Evolutionary conservation across 345 rosid genomes (phyloP).

Genomic region (Barbarea vulgaris): DNA sequence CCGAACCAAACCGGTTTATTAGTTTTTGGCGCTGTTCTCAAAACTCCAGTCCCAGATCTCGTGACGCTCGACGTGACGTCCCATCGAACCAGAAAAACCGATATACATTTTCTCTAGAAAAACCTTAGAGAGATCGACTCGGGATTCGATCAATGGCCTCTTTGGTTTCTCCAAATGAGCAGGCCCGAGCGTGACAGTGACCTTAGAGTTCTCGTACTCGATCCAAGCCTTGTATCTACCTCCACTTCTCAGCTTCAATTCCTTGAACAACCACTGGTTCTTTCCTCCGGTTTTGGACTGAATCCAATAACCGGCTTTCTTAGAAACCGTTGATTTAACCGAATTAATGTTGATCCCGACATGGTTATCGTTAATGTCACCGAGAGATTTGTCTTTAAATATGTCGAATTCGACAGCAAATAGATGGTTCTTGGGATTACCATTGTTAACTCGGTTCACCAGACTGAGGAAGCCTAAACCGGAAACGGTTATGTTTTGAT

Average conservation of each 20-base stretch:
- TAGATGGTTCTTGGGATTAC: conserved; percentile 24
- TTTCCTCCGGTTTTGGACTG: not conserved
- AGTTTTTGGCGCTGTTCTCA: conserved; percentile 11
- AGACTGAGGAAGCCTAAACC: conserved; percentile 38
- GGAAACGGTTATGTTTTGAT: conserved; percentile 8
- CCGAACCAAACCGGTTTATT: not conserved
- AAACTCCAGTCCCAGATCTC: conserved; percentile 23
- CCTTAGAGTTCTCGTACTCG: conserved; percentile 24
- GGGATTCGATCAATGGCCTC: conserved; percentile 31
- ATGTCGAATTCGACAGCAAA: conserved; percentile 32
- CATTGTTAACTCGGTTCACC: conserved; percentile 26
- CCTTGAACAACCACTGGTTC: conserved; percentile 24
- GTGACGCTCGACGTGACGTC: conserved; percentile 35
- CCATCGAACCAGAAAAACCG: conserved; percentile 39
- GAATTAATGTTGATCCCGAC: conserved; percentile 41
- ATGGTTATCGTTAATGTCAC: conserved; percentile 38
- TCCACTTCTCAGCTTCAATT: conserved; percentile 29
- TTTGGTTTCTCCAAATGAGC: conserved; percentile 14
- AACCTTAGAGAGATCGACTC: conserved; percentile 28
- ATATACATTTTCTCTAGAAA: conserved; percentile 31
- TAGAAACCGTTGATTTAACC: conserved; percentile 18
- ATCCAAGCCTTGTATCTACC: conserved; percentile 32
- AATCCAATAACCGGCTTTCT: conserved; percentile 34
- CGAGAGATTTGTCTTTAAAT: conserved; percentile 21
- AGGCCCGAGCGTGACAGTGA: conserved; percentile 19